Conservation (phyloP, 352 stramenopile genomes). For the Plasmopara halstedii region DNA sequence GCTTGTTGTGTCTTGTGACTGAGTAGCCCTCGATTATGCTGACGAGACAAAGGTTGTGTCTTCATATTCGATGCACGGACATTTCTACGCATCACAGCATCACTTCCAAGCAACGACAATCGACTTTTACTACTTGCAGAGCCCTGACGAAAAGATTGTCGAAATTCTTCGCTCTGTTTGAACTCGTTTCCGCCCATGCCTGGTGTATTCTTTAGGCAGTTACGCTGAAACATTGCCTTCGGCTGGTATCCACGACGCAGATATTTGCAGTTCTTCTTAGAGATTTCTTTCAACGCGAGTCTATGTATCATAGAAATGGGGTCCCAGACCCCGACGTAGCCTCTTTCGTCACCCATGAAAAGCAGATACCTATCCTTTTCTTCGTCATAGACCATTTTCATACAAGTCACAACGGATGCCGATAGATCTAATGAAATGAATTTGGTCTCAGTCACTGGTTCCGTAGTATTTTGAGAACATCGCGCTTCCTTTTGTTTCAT, state of each 20-base stretch:
- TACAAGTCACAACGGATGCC: conserved; percentile 28
- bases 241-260: conserved; percentile 54
- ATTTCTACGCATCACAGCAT: conserved; percentile 28
- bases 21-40: conserved; percentile 10
- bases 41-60: conserved; percentile 20
- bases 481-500: conserved; percentile 17
- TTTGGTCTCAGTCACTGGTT: conserved; percentile 3
- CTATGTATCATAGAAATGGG: conserved; percentile 40
- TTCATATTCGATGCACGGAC: conserved; percentile 38
- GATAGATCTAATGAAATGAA: not conserved
- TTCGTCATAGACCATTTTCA: conserved; percentile 55
- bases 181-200: not conserved
- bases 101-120: conserved; percentile 21
- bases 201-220: conserved; percentile 37
- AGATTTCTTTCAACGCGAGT: conserved; percentile 45
- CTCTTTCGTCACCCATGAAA: conserved; percentile 51
- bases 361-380: conserved; percentile 34
- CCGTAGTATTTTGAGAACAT: too few relatives aligned
- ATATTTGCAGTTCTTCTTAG: conserved; percentile 54
- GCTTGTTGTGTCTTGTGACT: conserved; percentile 1
- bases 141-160: conserved; percentile 12
- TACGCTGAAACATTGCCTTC: conserved; percentile 47
- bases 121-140: conserved; percentile 19
- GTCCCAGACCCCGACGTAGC: conserved; percentile 43
- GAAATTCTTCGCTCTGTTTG: conserved; percentile 15